A percentile compares a stretch with the other conserved stretches of the same genome.
Evolutionary conservation across 192 early-diverging fungal genomes (phyloP).

Genomic region (Coemansia sp.): DNA sequence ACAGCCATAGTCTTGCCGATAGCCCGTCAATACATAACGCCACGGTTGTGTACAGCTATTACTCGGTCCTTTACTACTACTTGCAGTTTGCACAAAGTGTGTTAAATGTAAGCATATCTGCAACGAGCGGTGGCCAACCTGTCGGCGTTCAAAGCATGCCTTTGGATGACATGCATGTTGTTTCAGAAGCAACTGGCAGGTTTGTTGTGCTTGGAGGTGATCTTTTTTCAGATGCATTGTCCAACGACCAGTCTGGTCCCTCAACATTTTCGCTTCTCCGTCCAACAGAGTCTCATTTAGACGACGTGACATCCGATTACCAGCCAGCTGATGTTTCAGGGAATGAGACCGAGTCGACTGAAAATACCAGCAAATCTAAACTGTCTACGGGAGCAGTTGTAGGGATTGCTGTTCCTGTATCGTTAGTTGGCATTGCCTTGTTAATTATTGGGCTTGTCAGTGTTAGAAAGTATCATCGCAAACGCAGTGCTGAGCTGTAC

Average conservation of each 20-base stretch:
- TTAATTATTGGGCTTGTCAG: background rate
- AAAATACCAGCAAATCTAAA: background rate
- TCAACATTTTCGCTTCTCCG: background rate
- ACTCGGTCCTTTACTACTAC: background rate
- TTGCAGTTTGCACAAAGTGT: background rate
- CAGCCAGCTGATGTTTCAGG: background rate
- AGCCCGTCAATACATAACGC: background rate
- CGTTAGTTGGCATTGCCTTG: background rate
- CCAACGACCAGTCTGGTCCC: background rate
- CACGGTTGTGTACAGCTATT: background rate
- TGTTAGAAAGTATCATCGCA: background rate
- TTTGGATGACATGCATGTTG: background rate
- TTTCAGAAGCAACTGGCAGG: background rate
- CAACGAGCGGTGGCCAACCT: background rate
- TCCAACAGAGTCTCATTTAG: background rate
- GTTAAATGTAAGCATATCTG: background rate
- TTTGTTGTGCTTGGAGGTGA: background rate
- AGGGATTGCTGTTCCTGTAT: background rate
- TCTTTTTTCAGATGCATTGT: background rate
- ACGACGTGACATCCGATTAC: background rate
- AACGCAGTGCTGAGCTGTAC: background rate
- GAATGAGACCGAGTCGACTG: background rate
- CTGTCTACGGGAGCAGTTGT: background rate
- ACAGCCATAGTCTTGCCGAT: conserved; percentile 1
- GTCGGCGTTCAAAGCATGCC: background rate